Evolutionary conservation across 2,329 filamentous ascomycete species (phyloP), one percentile per base, ranked within the genome.

Genomic region (Knoxdaviesia capensis): DNA sequence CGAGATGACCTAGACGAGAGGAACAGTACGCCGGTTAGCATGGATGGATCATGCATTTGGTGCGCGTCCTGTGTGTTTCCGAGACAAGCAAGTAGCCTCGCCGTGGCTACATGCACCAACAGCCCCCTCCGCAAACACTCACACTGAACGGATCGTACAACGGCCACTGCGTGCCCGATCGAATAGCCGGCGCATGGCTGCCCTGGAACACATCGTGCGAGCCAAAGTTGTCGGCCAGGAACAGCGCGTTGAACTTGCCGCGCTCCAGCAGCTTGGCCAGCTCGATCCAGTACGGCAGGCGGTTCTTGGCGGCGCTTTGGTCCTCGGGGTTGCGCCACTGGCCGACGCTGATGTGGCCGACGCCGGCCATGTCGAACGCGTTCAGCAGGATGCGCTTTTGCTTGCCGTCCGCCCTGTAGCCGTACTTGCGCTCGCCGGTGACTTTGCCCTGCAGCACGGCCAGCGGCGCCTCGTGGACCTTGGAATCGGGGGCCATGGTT

Each of bases 181-280:
- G 54, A 40, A 79, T 67, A 0, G 74, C 71, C 0, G 76, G 68
- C 3, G 68, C 65, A 4, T 61, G 56, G 1, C 55, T 56, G 7
- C 74, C 68, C 45, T 73, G 72, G 56, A 80, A 82, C 5, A 81
- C 74, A 58, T 83, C 77, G 51, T 81, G 80, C 5, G 73, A 73
- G 4, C 72, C 74, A 41, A 76, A 77, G 0, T 72, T 77, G 49
- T 80, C 76, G 0, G 76, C 76, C 4, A 80, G 61, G 51, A 79
- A 79, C 5, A 80, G 53, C 0, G 72, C 71, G 45, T 76, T 78
- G 56, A 80, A 74, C 6, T 68, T 68, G 3, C 73, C 74, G 7
- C 65, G 59, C 44, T 80, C 75, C 1, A 78, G 59, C 0, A 78
- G 52, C 45, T 76, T 71, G 6, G 75, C 75, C 0, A 80, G 59